These are phyloP conservation scores for Lodderomyces metapsilosis DNA, from an alignment of 1,139 yeast species.

Conservation along the genomic window DNA sequence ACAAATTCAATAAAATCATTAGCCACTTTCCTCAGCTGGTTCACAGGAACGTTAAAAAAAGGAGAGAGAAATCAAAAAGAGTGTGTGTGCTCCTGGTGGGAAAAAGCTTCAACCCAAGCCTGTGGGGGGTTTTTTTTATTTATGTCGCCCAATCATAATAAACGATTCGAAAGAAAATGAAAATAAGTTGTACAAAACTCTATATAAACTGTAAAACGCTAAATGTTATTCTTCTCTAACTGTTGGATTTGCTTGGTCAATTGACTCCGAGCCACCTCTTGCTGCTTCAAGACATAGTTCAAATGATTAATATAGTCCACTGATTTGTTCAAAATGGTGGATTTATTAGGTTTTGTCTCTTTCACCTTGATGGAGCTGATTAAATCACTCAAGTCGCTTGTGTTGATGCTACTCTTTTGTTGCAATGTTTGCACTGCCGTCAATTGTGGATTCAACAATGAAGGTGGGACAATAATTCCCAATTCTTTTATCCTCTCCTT, in stretches of 20 bases:
- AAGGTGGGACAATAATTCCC: conserved; percentile 70
- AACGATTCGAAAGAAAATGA: background rate
- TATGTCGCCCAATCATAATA: background rate
- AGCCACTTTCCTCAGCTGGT: background rate
- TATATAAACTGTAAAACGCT: background rate
- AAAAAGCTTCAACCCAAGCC: too few species aligned
- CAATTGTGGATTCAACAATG: conserved; percentile 52
- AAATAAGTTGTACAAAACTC: background rate
- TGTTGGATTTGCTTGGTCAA: conserved; percentile 9
- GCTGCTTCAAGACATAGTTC: conserved; percentile 40
- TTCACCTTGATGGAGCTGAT: conserved; percentile 47
- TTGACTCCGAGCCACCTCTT: conserved; percentile 17
- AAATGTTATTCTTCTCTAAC: conserved; percentile 7
- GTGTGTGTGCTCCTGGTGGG: too few species aligned
- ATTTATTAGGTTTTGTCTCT: conserved; percentile 71
- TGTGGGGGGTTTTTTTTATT: background rate
- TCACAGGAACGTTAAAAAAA: background rate
- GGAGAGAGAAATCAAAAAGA: too few species aligned
- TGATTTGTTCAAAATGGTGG: conserved; percentile 63
- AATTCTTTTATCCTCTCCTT: conserved; percentile 74
- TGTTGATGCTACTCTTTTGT: conserved; percentile 33
- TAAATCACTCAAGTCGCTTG: conserved; percentile 37
- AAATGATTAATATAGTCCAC: conserved; percentile 68
- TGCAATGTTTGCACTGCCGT: conserved; percentile 48
- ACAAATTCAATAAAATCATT: conserved; percentile 71